A percentile compares a stretch with the other conserved stretches of the same genome.
These are phyloP conservation scores for Penicillium verhagenii DNA, from an alignment of 495 filamentous ascomycete species.

Conservation along the genomic window DNA sequence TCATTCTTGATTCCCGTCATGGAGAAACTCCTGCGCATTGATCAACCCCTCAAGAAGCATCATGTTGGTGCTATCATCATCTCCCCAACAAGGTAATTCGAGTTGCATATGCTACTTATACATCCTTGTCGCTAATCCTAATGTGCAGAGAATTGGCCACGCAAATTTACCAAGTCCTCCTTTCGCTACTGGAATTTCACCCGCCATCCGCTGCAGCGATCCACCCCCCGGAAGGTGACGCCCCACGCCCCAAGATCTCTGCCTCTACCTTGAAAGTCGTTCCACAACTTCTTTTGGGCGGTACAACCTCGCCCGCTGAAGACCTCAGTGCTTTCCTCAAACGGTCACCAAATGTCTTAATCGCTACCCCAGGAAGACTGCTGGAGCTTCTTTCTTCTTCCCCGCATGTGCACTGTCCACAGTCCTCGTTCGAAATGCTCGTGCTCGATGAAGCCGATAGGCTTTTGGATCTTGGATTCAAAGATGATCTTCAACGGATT, in stretches of 20 bases:
- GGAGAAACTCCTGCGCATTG: conserved; percentile 73
- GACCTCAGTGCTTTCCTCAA: conserved; percentile 81
- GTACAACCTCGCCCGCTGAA: conserved; percentile 76
- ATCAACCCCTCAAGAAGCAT: conserved; percentile 78
- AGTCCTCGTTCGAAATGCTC: conserved; percentile 84
- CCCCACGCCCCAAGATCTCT: conserved; percentile 49
- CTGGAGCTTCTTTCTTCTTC: conserved; percentile 84
- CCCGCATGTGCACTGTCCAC: conserved; percentile 84
- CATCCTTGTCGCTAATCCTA: conserved; percentile 10
- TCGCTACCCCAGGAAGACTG: conserved; percentile 86
- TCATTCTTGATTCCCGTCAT: conserved; percentile 88
- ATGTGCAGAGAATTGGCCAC: conserved; percentile 72
- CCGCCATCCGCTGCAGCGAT: conserved; percentile 66
- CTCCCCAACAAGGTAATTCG: conserved; percentile 70
- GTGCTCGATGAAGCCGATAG: conserved; percentile 95
- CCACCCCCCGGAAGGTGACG: conserved; percentile 51
- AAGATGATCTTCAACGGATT: conserved; percentile 83
- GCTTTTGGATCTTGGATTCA: conserved; percentile 92
- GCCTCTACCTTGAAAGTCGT: conserved; percentile 58
- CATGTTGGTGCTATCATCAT: conserved; percentile 89
- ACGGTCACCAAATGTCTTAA: conserved; percentile 77
- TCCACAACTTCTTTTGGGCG: conserved; percentile 87
- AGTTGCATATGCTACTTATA: background rate
- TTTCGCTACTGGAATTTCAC: conserved; percentile 78
- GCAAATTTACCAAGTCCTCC: conserved; percentile 84